Evolutionary conservation across 257 asterid species (phyloP), one percentile per base, ranked within the genome.

Genomic region (Fraxinus cuspidata): DNA sequence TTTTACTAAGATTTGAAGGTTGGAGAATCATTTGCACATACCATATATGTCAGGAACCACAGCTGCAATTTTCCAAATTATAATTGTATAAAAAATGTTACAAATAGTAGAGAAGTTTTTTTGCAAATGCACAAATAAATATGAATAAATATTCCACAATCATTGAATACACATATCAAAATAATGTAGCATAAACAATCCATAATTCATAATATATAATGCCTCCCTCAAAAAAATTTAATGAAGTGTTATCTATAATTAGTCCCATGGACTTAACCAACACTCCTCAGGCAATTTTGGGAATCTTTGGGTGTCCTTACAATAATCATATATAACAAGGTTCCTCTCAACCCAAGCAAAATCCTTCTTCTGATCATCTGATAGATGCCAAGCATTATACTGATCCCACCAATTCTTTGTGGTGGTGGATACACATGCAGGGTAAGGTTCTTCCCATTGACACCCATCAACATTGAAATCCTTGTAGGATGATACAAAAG

Each of bases 391-490:
- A 23, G 98, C 90, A n/a, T 81, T 34, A 77, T 92, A 89, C 82
- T 93, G 97, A 76, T 96, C 98, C 99, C 99, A 93, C 99, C 99
- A 93, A 18, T 89, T 76, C 27, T 87, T 66, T 0, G 96, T 92
- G 1, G 99, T 93, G 79, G 97, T 88, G 13, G 98, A 70, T 1
- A 90, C 98, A 68, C 98, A 96, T 3, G 85, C 84, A 3, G 99
- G 99, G 84, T 76, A 96, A 0, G 98, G 98, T 35, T 93, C 97
- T 89, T 88, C 83, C 98, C 98, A 93, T 47, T 79, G 88, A 84
- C 99, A 96, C 21, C 91, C 98, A 8, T 93, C 97, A 13, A 87
- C 94, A 9, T 44, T 83, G 74, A 89, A 96, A 12, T 90, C 92
- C 27, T 84, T 89, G 87, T 96, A 96, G 7, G 97, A 88, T 16